Conservation (phyloP, 1,139 yeast genomes). For the Yamadazyma sp. region DNA sequence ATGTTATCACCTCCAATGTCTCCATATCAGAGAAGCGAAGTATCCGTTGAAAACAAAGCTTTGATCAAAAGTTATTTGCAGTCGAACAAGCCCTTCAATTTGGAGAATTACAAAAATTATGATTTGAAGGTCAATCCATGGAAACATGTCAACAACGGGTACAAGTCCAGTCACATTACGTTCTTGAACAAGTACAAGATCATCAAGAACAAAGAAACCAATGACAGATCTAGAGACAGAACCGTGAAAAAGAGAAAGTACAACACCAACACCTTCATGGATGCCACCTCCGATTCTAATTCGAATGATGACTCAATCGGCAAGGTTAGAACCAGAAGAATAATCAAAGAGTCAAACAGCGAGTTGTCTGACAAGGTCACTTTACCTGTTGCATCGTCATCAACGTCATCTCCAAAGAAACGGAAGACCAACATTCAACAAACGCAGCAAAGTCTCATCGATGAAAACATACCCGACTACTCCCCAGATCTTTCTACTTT, state of each 20-base stretch:
- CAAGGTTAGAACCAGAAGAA: conserved; percentile 56
- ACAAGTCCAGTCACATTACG: conserved; percentile 46
- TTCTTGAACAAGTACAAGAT: conserved; percentile 52
- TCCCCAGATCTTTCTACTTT: conserved; percentile 68
- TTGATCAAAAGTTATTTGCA: conserved; percentile 19
- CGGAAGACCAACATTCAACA: conserved; percentile 32
- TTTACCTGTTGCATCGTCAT: conserved; percentile 11
- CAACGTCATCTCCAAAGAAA: conserved; percentile 32
- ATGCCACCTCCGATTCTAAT: conserved; percentile 20
- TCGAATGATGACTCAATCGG: conserved; percentile 29
- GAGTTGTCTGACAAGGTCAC: conserved; percentile 14
- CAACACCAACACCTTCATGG: conserved; percentile 27
- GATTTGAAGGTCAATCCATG: conserved; percentile 55
- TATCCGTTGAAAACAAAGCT: conserved; percentile 8
- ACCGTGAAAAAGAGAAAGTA: conserved; percentile 24
- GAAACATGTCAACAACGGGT: conserved; percentile 40
- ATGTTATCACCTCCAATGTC: conserved; percentile 69
- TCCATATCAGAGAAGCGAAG: conserved; percentile 46
- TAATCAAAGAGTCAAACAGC: conserved; percentile 14
- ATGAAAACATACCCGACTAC: conserved; percentile 67
- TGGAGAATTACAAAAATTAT: conserved; percentile 48
- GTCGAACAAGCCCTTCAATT: conserved; percentile 38
- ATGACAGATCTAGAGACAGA: conserved; percentile 12
- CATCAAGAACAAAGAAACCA: conserved; percentile 23
- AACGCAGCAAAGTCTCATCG: conserved; percentile 48